A percentile compares a stretch with the other conserved stretches of the same genome.
Conservation (phyloP, 108 stramenopile genomes). For the Epipyxis sp. region DNA sequence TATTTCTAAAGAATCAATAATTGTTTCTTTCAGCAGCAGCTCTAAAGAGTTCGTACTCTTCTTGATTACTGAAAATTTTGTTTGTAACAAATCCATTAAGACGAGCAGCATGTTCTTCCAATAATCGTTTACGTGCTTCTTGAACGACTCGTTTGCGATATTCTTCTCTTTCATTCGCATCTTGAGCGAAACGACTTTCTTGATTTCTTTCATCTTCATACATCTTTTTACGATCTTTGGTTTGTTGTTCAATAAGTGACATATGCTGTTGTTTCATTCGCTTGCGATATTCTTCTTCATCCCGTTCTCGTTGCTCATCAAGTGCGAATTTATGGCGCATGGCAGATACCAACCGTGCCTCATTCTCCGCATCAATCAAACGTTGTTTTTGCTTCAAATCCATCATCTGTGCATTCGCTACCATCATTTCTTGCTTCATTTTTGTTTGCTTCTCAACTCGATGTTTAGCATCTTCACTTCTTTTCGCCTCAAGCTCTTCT, state of each 20-base stretch:
- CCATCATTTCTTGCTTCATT: conserved; percentile 58
- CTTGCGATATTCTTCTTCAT: conserved; percentile 41
- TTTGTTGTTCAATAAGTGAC: conserved; percentile 49
- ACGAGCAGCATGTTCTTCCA: conserved; percentile 58
- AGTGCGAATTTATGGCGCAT: conserved; percentile 63
- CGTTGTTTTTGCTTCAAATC: conserved; percentile 49
- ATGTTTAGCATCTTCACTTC: conserved; percentile 56
- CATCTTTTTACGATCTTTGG: conserved; percentile 44
- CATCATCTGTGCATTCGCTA: conserved; percentile 55
- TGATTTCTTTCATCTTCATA: conserved; percentile 49
- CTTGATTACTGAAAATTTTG: background rate
- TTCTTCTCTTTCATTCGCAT: conserved; percentile 47
- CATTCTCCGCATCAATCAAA: conserved; percentile 40
- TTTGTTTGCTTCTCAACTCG: conserved; percentile 39
- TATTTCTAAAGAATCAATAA: too few species aligned
- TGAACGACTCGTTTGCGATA: conserved; percentile 56
- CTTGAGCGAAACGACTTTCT: conserved; percentile 48
- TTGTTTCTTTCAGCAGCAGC: too few species aligned
- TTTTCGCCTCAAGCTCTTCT: conserved; percentile 63
- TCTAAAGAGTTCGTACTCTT: conserved; percentile 23
- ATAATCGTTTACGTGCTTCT: conserved; percentile 55
- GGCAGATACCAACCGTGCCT: conserved; percentile 58
- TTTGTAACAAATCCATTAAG: conserved; percentile 60
- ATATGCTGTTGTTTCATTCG: conserved; percentile 54
- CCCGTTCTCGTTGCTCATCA: conserved; percentile 57